phyloP scores from a whole-genome alignment of 768 basidiomycete genomes.

The Termitomyces sp. region DNA sequence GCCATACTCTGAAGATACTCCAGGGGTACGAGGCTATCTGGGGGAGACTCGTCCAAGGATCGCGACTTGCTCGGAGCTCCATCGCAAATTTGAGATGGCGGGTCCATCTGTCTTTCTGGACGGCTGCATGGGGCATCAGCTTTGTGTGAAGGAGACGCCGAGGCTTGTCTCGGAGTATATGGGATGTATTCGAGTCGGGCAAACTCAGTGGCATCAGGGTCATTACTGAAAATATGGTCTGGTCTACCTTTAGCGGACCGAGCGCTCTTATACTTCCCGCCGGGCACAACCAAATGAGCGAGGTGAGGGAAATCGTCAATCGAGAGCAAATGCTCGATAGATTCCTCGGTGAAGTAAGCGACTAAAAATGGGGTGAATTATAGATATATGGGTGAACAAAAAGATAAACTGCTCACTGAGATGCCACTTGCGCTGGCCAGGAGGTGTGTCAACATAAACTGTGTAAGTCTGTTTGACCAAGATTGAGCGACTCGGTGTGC shows the following conservation, averaged over 20 bases:
- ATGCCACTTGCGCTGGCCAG: slow-evolving; percentile 76
- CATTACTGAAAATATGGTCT: slow-evolving; percentile 44
- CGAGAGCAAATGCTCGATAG: slow-evolving; percentile 50
- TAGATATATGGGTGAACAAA: neutral
- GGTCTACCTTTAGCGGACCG: slow-evolving; percentile 55
- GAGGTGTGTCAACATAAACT: slow-evolving; percentile 62
- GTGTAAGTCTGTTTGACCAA: slow-evolving; percentile 82
- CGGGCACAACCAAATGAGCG: slow-evolving; percentile 50
- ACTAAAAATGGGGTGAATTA: slow-evolving; percentile 36
- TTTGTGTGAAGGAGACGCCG: slow-evolving; percentile 13
- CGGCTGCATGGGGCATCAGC: slow-evolving; percentile 11
- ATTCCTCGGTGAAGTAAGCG: slow-evolving; percentile 76
- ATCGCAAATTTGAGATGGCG: slow-evolving; percentile 1
- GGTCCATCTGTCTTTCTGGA: slow-evolving; percentile 5
- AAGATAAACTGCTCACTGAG: slow-evolving; percentile 44
- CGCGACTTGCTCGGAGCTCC: slow-evolving; percentile 17
- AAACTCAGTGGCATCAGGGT: slow-evolving; percentile 29
- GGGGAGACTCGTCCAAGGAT: slow-evolving; percentile 24
- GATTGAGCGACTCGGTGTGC: slow-evolving; percentile 27
- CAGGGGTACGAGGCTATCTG: slow-evolving; percentile 51
- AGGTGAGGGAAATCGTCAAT: slow-evolving; percentile 59
- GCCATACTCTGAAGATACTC: slow-evolving; percentile 62
- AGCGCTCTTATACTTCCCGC: slow-evolving; percentile 65
- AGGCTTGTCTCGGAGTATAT: slow-evolving; percentile 29
- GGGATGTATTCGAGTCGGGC: slow-evolving; percentile 40